Conservation (phyloP, 2,329 filamentous ascomycete species). For the Clarireedia monteithiana region DNA sequence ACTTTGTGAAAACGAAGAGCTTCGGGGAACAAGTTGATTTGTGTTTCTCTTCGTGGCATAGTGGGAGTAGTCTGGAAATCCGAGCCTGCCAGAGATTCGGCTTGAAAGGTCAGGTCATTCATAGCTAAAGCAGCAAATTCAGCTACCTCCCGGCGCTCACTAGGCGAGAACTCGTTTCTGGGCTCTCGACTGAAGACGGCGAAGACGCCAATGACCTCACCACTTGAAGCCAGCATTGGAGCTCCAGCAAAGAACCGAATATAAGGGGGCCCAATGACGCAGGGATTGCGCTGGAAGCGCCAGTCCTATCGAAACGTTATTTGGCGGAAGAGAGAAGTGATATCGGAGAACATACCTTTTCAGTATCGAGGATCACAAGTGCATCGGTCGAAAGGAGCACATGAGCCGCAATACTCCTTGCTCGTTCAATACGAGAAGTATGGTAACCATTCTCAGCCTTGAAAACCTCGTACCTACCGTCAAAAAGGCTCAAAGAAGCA, state of each 20-base stretch:
- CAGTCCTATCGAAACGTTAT: slow-evolving; percentile 28
- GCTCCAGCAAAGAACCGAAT: slow-evolving; percentile 33
- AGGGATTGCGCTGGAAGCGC: slow-evolving; percentile 30
- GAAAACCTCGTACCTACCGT: slow-evolving; percentile 27
- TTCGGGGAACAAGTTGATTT: slow-evolving; percentile 7
- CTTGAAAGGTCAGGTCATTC: slow-evolving; percentile 13
- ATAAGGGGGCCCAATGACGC: slow-evolving; percentile 22
- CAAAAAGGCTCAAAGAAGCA: slow-evolving; percentile 31
- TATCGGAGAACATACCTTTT: slow-evolving; percentile 21
- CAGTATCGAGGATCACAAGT: slow-evolving; percentile 30
- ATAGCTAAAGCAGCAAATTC: slow-evolving; percentile 20
- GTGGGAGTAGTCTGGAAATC: slow-evolving; percentile 9
- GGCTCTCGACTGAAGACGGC: slow-evolving; percentile 26
- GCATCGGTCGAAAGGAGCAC: slow-evolving; percentile 29
- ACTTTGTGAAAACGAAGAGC: slow-evolving; percentile 1
- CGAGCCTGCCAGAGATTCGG: slow-evolving; percentile 1
- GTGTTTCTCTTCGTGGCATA: slow-evolving; percentile 11
- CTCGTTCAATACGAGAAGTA: slow-evolving; percentile 21
- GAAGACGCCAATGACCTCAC: slow-evolving; percentile 28
- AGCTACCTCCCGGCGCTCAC: slow-evolving; percentile 23
- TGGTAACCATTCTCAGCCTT: slow-evolving; percentile 27
- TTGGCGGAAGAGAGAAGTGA: background rate
- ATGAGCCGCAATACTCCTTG: slow-evolving; percentile 31
- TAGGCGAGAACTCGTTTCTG: slow-evolving; percentile 21
- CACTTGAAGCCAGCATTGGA: slow-evolving; percentile 28